These are phyloP conservation scores for Naegleria lovaniensis DNA, from an alignment of 208 protist species.

Conservation along the genomic window DNA sequence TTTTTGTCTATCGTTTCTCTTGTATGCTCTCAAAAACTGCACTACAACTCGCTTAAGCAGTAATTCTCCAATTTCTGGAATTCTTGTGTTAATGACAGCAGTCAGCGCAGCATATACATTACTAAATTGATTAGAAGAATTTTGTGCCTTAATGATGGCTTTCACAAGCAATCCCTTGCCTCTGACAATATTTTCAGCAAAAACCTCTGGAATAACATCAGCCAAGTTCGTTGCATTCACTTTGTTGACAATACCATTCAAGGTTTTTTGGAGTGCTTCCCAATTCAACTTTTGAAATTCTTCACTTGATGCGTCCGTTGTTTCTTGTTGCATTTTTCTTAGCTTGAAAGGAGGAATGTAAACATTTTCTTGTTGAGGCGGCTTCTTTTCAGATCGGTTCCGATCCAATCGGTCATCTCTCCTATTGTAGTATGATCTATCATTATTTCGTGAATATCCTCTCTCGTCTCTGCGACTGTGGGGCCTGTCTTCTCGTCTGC, in stretches of 20 bases:
- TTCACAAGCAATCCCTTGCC: constrained; percentile 87
- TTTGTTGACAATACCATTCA: constrained; percentile 95
- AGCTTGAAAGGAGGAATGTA: constrained; percentile 35
- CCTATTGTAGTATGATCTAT: neutral
- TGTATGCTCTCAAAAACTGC: constrained; percentile 71
- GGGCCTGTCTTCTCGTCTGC: neutral
- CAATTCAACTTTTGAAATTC: constrained; percentile 80
- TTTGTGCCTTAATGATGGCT: constrained; percentile 84
- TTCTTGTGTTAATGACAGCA: constrained; percentile 91
- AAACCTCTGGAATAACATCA: constrained; percentile 84
- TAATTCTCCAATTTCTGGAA: constrained; percentile 89
- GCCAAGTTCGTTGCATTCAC: constrained; percentile 86
- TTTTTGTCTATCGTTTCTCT: constrained; percentile 75
- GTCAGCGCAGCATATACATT: constrained; percentile 88
- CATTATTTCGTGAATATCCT: neutral
- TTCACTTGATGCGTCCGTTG: constrained; percentile 27
- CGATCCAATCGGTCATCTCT: neutral
- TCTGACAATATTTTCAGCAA: constrained; percentile 94
- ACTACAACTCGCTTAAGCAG: constrained; percentile 80
- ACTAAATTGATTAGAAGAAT: constrained; percentile 85
- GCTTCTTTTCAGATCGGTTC: neutral
- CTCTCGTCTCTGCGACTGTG: neutral
- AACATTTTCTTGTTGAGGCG: neutral
- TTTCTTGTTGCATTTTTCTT: neutral
- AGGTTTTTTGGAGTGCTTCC: constrained; percentile 90